Conservation (phyloP, 2,329 filamentous ascomycete species). For the Monosporascus sp. region DNA sequence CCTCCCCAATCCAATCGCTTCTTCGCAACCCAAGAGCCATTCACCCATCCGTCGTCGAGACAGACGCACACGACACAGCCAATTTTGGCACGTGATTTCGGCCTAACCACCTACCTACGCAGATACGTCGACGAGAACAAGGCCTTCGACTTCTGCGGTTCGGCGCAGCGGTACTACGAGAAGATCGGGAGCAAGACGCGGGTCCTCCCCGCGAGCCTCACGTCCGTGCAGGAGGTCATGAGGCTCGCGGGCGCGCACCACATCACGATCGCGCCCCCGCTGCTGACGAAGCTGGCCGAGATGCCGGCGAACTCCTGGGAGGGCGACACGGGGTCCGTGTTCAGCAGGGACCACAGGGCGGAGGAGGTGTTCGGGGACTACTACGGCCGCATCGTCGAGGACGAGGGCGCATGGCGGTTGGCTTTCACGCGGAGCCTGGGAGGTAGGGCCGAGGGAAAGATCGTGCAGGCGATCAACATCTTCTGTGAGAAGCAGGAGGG, state of each 20-base stretch:
- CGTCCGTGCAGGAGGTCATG: conserved; percentile 54
- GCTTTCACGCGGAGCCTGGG: conserved; percentile 44
- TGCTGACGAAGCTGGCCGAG: conserved; percentile 43
- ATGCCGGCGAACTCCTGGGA: conserved; percentile 28
- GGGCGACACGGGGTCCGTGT: conserved; percentile 25
- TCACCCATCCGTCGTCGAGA: too few relatives aligned
- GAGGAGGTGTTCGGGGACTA: conserved; percentile 11
- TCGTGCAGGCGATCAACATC: conserved; percentile 51
- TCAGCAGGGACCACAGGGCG: conserved; percentile 6
- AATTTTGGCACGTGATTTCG: not conserved
- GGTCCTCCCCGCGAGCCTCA: conserved; percentile 54
- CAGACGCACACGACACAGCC: too few relatives aligned
- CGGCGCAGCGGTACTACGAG: conserved; percentile 49
- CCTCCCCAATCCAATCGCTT: not conserved
- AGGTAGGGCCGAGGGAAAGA: conserved; percentile 46
- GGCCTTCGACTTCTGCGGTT: conserved; percentile 45
- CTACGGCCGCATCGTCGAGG: conserved; percentile 22
- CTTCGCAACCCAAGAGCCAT: not conserved
- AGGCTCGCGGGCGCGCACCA: conserved; percentile 52
- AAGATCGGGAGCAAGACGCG: conserved; percentile 36
- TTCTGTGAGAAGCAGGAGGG: conserved; percentile 52
- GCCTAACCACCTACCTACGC: not conserved
- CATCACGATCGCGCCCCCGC: conserved; percentile 52
- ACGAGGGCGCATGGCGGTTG: conserved; percentile 45
- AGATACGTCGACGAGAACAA: conserved; percentile 46